These are phyloP conservation scores for Theobroma cacao DNA, from an alignment of 345 rosid species.

Conservation along the genomic window DNA sequence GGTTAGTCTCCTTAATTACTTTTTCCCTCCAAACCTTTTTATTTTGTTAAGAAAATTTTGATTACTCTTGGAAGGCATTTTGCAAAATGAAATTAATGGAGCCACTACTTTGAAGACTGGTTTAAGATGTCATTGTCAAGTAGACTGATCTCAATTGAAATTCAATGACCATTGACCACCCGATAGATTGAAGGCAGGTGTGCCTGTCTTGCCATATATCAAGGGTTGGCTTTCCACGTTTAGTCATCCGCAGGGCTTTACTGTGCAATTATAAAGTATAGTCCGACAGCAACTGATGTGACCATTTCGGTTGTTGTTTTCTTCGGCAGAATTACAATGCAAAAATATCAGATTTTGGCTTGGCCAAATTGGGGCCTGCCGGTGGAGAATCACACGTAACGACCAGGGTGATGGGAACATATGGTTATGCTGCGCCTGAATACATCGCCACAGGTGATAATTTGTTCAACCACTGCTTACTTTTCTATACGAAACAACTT, in stretches of 20 bases:
- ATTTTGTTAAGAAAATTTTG: not conserved
- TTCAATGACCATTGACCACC: too few relatives aligned
- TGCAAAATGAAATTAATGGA: not conserved
- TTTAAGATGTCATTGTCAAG: not conserved
- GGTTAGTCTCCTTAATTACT: slow-evolving; percentile 42
- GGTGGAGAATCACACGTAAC: slow-evolving; percentile 49
- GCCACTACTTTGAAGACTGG: not conserved
- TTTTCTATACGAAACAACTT: too few relatives aligned
- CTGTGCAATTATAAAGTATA: not conserved
- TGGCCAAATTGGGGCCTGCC: slow-evolving; percentile 68
- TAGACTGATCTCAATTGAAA: too few relatives aligned
- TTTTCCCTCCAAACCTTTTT: not conserved
- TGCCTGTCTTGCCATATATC: not conserved
- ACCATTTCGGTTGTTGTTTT: not conserved
- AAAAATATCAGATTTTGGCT: slow-evolving; percentile 63
- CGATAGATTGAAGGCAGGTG: too few relatives aligned
- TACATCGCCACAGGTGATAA: slow-evolving; percentile 55
- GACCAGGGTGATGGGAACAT: slow-evolving; percentile 41
- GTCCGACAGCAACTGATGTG: too few relatives aligned
- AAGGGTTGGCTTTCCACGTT: not conserved
- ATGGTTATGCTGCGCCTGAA: slow-evolving; percentile 68
- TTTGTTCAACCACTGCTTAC: too few relatives aligned
- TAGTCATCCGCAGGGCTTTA: not conserved
- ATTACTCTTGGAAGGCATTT: not conserved
- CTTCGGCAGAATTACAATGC: slow-evolving; percentile 48